phyloP scores from a whole-genome alignment of 495 filamentous ascomycete species.

The Podospora bellae-mahoneyi region DNA sequence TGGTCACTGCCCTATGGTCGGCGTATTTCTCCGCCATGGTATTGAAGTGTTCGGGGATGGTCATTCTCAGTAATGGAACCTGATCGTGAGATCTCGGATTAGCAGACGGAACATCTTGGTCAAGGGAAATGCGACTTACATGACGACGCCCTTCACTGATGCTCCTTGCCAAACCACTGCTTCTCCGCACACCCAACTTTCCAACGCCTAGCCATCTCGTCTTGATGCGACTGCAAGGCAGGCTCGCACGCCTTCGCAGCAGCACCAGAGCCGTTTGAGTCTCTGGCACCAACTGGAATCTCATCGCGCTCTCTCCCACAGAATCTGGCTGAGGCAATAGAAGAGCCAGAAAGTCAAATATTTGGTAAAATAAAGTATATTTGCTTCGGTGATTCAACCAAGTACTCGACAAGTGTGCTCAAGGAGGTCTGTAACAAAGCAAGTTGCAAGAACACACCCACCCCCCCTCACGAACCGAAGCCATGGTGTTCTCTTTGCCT shows the following conservation, averaged over 20 bases:
- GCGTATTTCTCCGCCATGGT: slow-evolving; percentile 66
- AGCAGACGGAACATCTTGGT: background rate
- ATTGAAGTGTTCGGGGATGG: slow-evolving; percentile 78
- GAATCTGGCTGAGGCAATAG: background rate
- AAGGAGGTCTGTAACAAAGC: background rate
- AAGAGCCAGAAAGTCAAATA: background rate
- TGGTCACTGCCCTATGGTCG: slow-evolving; percentile 61
- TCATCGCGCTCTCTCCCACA: background rate
- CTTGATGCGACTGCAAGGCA: background rate
- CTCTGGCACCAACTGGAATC: background rate
- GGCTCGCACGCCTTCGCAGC: background rate
- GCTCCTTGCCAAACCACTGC: slow-evolving; percentile 12
- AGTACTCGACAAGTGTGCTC: background rate
- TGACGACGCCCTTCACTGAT: slow-evolving; percentile 12
- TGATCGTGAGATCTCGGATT: background rate
- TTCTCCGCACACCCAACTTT: background rate
- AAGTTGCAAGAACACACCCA: background rate
- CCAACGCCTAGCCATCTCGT: background rate
- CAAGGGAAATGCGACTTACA: background rate
- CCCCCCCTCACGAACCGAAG: background rate
- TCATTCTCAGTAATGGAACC: slow-evolving; percentile 40
- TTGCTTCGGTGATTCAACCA: background rate
- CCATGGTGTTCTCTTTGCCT: background rate
- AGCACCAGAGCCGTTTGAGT: background rate
- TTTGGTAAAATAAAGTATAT: background rate